Evolutionary conservation across 371 early-diverging fungal genomes (phyloP).

Genomic region (Mortierella sp.): DNA sequence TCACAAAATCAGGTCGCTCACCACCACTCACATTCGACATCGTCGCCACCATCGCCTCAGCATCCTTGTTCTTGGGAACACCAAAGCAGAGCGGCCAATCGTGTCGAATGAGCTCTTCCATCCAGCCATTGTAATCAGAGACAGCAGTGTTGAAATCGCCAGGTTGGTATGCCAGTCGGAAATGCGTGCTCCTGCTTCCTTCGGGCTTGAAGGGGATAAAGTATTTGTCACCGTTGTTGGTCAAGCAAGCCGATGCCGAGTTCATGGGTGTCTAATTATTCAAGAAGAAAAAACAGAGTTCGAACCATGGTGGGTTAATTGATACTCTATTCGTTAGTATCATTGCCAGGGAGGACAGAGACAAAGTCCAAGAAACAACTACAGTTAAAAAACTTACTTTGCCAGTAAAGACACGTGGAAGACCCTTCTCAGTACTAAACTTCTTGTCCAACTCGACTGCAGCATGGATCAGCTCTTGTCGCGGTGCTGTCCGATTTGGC

Average conservation of each 20-base stretch:
- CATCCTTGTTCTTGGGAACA: conserved; percentile 43
- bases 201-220: conserved; percentile 80
- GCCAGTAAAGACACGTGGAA: conserved; percentile 86
- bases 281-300: not conserved
- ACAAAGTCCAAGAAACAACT: no score
- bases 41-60: conserved; percentile 1
- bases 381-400: conserved; percentile 66
- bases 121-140: conserved; percentile 81
- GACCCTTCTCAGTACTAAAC: conserved; percentile 76
- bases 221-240: conserved; percentile 84
- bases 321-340: conserved; percentile 7
- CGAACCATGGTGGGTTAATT: not conserved
- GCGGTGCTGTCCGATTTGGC: conserved; percentile 72
- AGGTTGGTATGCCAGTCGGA: conserved; percentile 81
- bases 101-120: conserved; percentile 70
- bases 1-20: not conserved
- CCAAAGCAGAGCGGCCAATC: conserved; percentile 90
- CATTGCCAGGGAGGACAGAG: not conserved
- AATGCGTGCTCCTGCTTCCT: conserved; percentile 79
- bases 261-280: conserved; percentile 81
- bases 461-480: conserved; percentile 78
- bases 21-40: not conserved
- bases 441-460: conserved; percentile 83
- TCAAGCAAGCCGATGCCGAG: conserved; percentile 84
- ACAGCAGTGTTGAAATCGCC: conserved; percentile 80